phyloP scores from a whole-genome alignment of 768 basidiomycete genomes.

The Lentinula boryana region DNA sequence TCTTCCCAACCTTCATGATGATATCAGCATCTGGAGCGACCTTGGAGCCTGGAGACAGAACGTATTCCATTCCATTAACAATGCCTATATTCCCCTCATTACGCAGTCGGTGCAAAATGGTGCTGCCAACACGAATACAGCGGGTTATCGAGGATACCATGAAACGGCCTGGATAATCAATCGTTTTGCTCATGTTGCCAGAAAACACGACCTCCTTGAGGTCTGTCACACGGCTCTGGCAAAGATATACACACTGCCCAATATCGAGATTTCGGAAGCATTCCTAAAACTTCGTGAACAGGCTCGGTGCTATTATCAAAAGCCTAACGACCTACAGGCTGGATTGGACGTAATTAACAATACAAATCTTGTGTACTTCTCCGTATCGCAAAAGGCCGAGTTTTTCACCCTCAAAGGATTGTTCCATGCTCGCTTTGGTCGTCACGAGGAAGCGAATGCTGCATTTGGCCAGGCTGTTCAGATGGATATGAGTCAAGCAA shows the following conservation, averaged over 20 bases:
- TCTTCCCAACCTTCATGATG: conserved; percentile 91
- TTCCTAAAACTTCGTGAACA: conserved; percentile 99
- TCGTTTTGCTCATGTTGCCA: conserved; percentile 95
- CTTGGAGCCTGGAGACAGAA: conserved; percentile 99
- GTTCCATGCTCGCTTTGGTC: conserved; percentile 87
- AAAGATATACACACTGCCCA: conserved; percentile 97
- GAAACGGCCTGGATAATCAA: conserved; percentile 99
- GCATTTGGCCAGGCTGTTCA: conserved; percentile 96
- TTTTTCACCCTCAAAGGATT: conserved; percentile 98
- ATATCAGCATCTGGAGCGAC: conserved; percentile 98
- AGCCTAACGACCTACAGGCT: conserved; percentile 85
- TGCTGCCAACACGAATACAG: conserved; percentile 60
- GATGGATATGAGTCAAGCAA: conserved; percentile 89
- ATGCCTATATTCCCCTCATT: conserved; percentile 91
- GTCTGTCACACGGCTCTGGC: conserved; percentile 93
- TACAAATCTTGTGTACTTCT: conserved; percentile 98
- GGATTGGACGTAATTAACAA: conserved; percentile 99
- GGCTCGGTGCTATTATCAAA: conserved; percentile 96
- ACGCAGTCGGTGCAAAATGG: conserved; percentile 20
- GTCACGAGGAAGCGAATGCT: conserved; percentile 83
- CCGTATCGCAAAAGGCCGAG: conserved; percentile 89
- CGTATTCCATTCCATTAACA: conserved; percentile 96
- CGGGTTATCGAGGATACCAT: conserved; percentile 94
- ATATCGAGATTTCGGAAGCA: conserved; percentile 99
- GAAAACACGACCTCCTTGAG: conserved; percentile 93